Evolutionary conservation across 495 filamentous ascomycete species (phyloP).

Genomic region (Daldinia bambusicola): DNA sequence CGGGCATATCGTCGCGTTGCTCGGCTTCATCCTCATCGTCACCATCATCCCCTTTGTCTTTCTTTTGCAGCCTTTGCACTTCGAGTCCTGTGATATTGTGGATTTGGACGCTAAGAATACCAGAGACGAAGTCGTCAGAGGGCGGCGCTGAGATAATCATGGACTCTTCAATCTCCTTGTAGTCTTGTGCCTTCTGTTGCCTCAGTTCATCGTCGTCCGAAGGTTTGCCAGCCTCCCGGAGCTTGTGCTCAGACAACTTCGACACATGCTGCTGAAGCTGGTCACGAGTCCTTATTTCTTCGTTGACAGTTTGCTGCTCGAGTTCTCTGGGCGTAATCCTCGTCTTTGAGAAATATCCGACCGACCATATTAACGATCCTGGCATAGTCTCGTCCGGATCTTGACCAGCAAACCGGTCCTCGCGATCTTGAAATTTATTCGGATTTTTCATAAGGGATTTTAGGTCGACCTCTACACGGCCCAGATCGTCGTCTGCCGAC

Average conservation of each 20-base stretch:
- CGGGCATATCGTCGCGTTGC: slow-evolving; percentile 68
- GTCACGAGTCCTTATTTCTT: slow-evolving; percentile 61
- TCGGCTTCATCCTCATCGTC: slow-evolving; percentile 67
- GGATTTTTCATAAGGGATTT: slow-evolving; percentile 68
- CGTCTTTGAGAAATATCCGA: slow-evolving; percentile 75
- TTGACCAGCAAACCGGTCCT: slow-evolving; percentile 68
- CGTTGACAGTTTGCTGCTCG: slow-evolving; percentile 62
- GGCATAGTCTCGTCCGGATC: slow-evolving; percentile 73
- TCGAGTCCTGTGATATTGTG: slow-evolving; percentile 78
- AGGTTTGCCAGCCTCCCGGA: slow-evolving; percentile 67
- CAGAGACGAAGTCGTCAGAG: slow-evolving; percentile 63
- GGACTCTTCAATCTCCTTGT: slow-evolving; percentile 59
- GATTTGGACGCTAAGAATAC: slow-evolving; percentile 74
- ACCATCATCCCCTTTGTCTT: slow-evolving; percentile 51
- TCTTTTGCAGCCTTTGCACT: slow-evolving; percentile 62
- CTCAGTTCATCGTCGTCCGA: slow-evolving; percentile 65
- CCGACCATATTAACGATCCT: slow-evolving; percentile 73
- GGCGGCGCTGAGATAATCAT: slow-evolving; percentile 71
- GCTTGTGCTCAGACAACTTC: slow-evolving; percentile 62
- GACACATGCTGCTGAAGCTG: slow-evolving; percentile 65
- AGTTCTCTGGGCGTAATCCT: slow-evolving; percentile 66
- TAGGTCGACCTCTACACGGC: slow-evolving; percentile 72
- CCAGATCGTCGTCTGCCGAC: slow-evolving; percentile 78
- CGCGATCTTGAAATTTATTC: slow-evolving; percentile 64
- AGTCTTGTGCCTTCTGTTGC: slow-evolving; percentile 72